phyloP scores from a whole-genome alignment of 768 basidiomycete species.

The Thelephora aurantiotincta region DNA sequence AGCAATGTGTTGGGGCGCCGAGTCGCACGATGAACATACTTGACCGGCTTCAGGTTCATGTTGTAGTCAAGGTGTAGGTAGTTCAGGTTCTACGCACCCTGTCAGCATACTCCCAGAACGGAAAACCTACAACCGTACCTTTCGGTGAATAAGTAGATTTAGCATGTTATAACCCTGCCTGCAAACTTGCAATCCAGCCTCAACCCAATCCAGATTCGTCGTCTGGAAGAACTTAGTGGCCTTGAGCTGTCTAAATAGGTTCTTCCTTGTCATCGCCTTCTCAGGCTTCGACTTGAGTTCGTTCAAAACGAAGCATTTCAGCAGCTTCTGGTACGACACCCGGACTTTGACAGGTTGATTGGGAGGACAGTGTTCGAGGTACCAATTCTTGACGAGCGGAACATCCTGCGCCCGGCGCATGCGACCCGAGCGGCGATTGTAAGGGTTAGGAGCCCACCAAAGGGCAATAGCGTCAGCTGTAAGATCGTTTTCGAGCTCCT shows the following conservation, averaged over 20 bases:
- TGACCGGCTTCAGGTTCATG: slow-evolving; percentile 96
- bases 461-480: slow-evolving; percentile 95
- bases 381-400: slow-evolving; percentile 96
- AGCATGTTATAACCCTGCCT: slow-evolving; percentile 99
- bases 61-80: slow-evolving; percentile 96
- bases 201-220: slow-evolving; percentile 96
- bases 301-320: slow-evolving; percentile 93
- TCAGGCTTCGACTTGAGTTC: slow-evolving; percentile 80
- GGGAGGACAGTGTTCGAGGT: slow-evolving; percentile 95
- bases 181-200: slow-evolving; percentile 96
- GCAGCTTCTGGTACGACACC: slow-evolving; percentile 95
- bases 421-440: slow-evolving; percentile 80
- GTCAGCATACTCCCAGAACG: neutral
- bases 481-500: slow-evolving; percentile 73
- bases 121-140: slow-evolving; percentile 31
- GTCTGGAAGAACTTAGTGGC: slow-evolving; percentile 99
- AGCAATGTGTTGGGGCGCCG: slow-evolving; percentile 2
- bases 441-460: slow-evolving; percentile 98
- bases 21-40: slow-evolving; percentile 24
- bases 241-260: slow-evolving; percentile 88
- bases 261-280: slow-evolving; percentile 98
- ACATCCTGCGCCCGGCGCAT: slow-evolving; percentile 93
- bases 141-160: slow-evolving; percentile 96
- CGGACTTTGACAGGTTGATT: slow-evolving; percentile 95
- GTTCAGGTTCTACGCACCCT: slow-evolving; percentile 55